Evolutionary conservation across 495 filamentous ascomycete genomes (phyloP), one percentile per base, ranked within the genome.

Genomic region (Penicillium simplicissimum): DNA sequence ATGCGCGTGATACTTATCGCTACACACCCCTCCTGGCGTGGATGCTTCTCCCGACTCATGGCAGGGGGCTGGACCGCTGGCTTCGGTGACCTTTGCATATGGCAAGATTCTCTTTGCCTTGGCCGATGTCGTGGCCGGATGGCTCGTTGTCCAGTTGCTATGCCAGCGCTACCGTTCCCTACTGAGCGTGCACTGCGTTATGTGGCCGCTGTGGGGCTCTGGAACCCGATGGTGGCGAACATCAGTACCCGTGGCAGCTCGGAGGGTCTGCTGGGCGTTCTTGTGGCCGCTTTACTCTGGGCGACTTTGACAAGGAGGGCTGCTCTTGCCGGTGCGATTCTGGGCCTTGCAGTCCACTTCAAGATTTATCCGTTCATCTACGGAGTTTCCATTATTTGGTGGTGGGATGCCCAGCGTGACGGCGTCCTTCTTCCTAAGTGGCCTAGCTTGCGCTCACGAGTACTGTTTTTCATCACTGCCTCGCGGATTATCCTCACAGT

Each of bases 331-430:
- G 96, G 92, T 1, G 35, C 88, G 3, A 72, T 98, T 35, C 75
- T 98, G 7, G 95, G 95, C 0, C 74, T 97, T 36, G 83, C 87
- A 1, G 94, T 97, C 31, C 95, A 98, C 73, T 96, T 98, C 72
- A 98, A 98, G 79, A 98, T 98, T 57, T 98, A 98, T 70, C 95
- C 95, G 0, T 96, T 97, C 69, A 91, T 98, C 38, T 98, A 98
- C 75, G 93, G 90, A 1, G 81, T 85, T 0, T 88, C 91, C 0
- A 90, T 98, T 33, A 70, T 97, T 8, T 96, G 90, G 90, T 93
- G 88, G 88, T 85, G 96, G 79, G 90, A 91, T 64, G 73, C 74
- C 0, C 81, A 86, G 42, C 65, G 64, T n/a, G 70, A 73, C 55
- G 65, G 65, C 9, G 51, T 61, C 51, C 25, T 25, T 15, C 38